Percentiles rank a stretch among this genome's conserved stretches.
phyloP scores from a whole-genome alignment of 768 basidiomycete species.

The Psilocybe cubensis region DNA sequence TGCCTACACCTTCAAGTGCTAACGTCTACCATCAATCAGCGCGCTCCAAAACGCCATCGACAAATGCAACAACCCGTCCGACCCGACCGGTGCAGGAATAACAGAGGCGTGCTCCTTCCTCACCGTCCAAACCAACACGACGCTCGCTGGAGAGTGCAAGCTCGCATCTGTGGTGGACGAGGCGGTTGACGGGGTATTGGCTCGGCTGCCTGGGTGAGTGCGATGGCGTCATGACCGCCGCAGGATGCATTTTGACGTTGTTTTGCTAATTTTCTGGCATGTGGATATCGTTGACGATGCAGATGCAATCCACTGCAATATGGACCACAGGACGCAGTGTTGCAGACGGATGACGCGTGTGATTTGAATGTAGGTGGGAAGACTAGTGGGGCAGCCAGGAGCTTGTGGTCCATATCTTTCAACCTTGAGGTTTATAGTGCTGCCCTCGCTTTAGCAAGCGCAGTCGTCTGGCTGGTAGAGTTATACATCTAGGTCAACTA shows the following conservation, averaged over 20 bases:
- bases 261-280: neutral
- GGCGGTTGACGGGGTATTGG: slow-evolving; percentile 23
- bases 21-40: slow-evolving; percentile 11
- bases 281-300: too few relatives aligned
- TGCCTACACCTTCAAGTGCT: neutral
- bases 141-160: slow-evolving; percentile 34
- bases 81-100: slow-evolving; percentile 37
- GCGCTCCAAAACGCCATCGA: slow-evolving; percentile 51
- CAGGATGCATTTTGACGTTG: neutral
- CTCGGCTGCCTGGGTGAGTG: slow-evolving; percentile 32
- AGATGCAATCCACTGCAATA: slow-evolving; percentile 44
- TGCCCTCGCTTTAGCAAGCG: too few relatives aligned
- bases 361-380: neutral
- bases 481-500: too few relatives aligned
- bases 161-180: slow-evolving; percentile 33
- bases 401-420: too few relatives aligned
- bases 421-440: too few relatives aligned
- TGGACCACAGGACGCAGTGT: slow-evolving; percentile 40
- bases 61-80: slow-evolving; percentile 42
- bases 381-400: neutral
- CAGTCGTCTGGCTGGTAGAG: too few relatives aligned
- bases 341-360: slow-evolving; percentile 33
- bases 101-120: slow-evolving; percentile 44
- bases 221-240: neutral
- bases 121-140: slow-evolving; percentile 29